Evolutionary conservation across 768 basidiomycete genomes (phyloP), one percentile per base, ranked within the genome.

Genomic region (Amylocystis lapponica): DNA sequence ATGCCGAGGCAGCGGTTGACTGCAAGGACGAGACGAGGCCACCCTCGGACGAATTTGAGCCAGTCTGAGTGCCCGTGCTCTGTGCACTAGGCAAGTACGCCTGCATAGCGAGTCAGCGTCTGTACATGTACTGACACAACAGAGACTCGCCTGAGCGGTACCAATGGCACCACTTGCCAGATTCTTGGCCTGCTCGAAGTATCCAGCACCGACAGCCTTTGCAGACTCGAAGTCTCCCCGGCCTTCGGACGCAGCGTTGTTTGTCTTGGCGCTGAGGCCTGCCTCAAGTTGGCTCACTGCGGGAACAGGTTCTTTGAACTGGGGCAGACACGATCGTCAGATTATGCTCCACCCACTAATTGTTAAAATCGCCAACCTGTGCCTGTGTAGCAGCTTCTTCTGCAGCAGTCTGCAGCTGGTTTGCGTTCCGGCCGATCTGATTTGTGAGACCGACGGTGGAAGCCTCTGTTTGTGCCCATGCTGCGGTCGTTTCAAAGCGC

Each of bases 231-330:
- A 66, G 45, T 76, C 71, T 5, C 61, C 58, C 49, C 76, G 67
- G 3, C 81, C 82, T 53, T 84, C 70, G 0, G 66, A 65, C n/a
- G 75, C 77, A 16, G 81, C 83, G 1, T 61, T 60, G 35, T 79
- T 61, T 2, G 75, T 77, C 51, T 64, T 74, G 36, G 62, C 51
- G 46, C 46, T 52, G 12, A 61, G 51, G 19, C 54, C 52, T 19
- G 53, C 48, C 43, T 60, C 52, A 19, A 66, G 58, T 37, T 60
- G 50, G 26, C 61, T 52, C 21, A 63, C 53, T 13, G 62, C 61
- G 17, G 38, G 40, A 32, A 43, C 39, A 23, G 55, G 50, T 14
- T 50, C 51, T 31, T 52, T 57, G 35, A 49, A 27, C 56, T 57
- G 36, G 7, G 10, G 40, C 12, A 21, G 32, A 42, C 7, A 23